phyloP scores from a whole-genome alignment of 2,329 filamentous ascomycete species.

The Aschersonia sp. region DNA sequence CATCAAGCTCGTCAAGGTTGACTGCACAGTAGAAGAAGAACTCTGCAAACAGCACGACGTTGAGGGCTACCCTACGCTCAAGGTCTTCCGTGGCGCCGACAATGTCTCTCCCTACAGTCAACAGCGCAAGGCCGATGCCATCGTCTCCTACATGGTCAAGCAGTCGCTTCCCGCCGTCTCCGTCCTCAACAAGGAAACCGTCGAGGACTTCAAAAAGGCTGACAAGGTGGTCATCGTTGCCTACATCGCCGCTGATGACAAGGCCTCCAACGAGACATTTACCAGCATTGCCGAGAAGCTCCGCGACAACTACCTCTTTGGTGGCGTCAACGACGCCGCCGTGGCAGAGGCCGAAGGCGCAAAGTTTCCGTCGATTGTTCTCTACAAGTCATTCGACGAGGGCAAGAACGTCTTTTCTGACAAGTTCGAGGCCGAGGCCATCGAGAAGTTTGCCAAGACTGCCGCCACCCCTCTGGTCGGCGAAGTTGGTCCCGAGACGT shows the following conservation, averaged over 20 bases:
- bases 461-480: conserved; percentile 82
- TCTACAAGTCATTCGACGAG: conserved; percentile 98
- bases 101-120: conserved; percentile 73
- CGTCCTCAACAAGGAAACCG: conserved; percentile 59
- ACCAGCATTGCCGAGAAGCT: conserved; percentile 56
- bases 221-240: conserved; percentile 93
- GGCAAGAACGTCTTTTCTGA: conserved; percentile 73
- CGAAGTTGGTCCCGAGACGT: conserved; percentile 94
- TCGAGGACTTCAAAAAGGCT: conserved; percentile 93
- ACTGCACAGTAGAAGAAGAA: conserved; percentile 89
- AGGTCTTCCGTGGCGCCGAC: conserved; percentile 89
- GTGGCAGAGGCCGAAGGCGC: conserved; percentile 85
- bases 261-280: conserved; percentile 79
- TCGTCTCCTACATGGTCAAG: conserved; percentile 90
- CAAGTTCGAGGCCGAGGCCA: conserved; percentile 67
- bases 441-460: conserved; percentile 71
- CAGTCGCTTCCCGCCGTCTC: conserved; percentile 91
- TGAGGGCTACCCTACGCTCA: conserved; percentile 95
- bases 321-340: conserved; percentile 66
- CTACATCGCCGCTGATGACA: conserved; percentile 69
- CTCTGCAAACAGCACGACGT: conserved; percentile 84
- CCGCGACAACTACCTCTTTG: conserved; percentile 87
- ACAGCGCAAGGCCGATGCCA: conserved; percentile 70
- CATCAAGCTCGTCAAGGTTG: conserved; percentile 73
- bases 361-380: conserved; percentile 70